A percentile compares a stretch with the other conserved stretches of the same genome.
These are phyloP conservation scores for Lasiosphaeria hispida DNA, from an alignment of 495 filamentous ascomycete species.

Conservation along the genomic window DNA sequence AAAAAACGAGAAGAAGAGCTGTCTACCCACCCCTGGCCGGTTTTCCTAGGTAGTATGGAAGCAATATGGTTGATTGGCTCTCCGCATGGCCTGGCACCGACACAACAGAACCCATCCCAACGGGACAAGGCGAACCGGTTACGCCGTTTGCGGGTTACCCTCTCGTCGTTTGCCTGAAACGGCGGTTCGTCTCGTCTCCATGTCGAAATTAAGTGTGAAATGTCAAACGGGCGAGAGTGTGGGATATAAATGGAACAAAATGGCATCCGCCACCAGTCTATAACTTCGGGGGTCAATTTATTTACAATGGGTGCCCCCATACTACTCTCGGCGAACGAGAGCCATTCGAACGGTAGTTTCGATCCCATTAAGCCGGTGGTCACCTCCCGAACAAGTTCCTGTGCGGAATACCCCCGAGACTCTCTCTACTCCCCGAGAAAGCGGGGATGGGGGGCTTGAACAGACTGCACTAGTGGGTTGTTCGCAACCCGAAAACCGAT, in stretches of 20 bases:
- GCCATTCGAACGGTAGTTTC: constrained; percentile 11
- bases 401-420: constrained; percentile 9
- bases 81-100: constrained; percentile 6
- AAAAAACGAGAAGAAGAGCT: background rate
- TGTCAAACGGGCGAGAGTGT: background rate
- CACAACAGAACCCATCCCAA: background rate
- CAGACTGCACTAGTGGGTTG: too few relatives aligned
- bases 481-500: too few relatives aligned
- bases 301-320: constrained; percentile 8
- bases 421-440: background rate
- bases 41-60: too few relatives aligned
- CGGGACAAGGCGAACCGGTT: too few relatives aligned
- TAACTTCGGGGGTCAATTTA: constrained; percentile 3
- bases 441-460: too few relatives aligned
- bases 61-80: too few relatives aligned
- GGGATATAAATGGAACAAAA: constrained; percentile 12
- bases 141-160: too few relatives aligned
- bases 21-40: too few relatives aligned
- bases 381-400: constrained; percentile 1
- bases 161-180: background rate
- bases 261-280: too few relatives aligned
- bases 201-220: background rate
- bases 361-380: constrained; percentile 8
- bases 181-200: background rate
- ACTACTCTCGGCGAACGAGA: constrained; percentile 6